Base-by-base conservation (phyloP, 257 asterid genomes). In the Petunia axillaris region DNA sequence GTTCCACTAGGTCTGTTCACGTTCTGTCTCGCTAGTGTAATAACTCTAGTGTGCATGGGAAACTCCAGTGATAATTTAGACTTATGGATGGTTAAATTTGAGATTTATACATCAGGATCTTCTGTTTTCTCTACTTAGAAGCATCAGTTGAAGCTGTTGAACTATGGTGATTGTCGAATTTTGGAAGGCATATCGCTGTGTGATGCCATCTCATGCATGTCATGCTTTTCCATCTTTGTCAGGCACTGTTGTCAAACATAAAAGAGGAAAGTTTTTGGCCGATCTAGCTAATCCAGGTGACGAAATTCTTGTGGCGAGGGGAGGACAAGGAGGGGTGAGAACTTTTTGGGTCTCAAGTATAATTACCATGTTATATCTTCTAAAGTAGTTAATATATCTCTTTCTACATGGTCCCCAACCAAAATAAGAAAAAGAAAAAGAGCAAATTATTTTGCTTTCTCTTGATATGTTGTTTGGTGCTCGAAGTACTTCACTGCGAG, bases 251-350 rank as follows among this genome's bases (percentile, higher is more conserved):
- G 95, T 92, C 62, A 95, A 93, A 64, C 93, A 84, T 67, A 95
- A 95, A 86, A 89, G 95, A 79, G 99, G 98, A 75, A 93, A 93
- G 87, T 85, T 91, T 85, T 80, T 95, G 86, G 98, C 99, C 81
- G 98, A 95, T 89, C 87, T 95, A 82, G 88, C 97, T 83, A 88
- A 83, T 81, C 97, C 89, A 10, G 98, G 97, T 76, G 97, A 91
- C 60, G 96, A 95, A 89, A 93, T 95, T 66, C 80, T 92, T 76
- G 98, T 93, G 81, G 98, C 97, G 64, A 93, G 96, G 89, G 99
- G 98, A 79, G 99, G 99, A 76, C 98, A 89, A 83, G 99, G 99
- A 88, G 99, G 99, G 97, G 99, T 95, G 85, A 89, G 90, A 64
- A 79, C 63, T 43, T 4, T 43, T 46, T 83, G 82, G 46, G 71